Conservation (phyloP, 2,329 filamentous ascomycete genomes). For the Ceratocystis destructans region DNA sequence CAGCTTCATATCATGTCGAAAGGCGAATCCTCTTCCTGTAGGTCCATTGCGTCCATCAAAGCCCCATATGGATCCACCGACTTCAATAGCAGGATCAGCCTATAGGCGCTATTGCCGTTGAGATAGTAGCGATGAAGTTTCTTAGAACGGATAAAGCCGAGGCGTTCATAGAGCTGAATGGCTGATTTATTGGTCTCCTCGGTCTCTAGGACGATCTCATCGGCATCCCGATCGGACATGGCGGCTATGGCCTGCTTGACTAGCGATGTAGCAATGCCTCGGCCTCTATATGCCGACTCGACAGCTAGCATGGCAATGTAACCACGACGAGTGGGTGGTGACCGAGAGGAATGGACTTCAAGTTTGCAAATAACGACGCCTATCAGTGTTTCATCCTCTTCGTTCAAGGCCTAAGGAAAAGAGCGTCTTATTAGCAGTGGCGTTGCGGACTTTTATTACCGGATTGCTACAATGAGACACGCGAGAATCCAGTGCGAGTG, state of each 20-base stretch:
- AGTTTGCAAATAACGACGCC: slow-evolving; percentile 93
- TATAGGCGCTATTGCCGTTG: slow-evolving; percentile 89
- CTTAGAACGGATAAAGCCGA: slow-evolving; percentile 87
- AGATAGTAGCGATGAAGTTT: slow-evolving; percentile 89
- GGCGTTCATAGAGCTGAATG: slow-evolving; percentile 79
- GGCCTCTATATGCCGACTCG: slow-evolving; percentile 60
- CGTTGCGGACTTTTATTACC: neutral
- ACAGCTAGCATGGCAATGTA: slow-evolving; percentile 99
- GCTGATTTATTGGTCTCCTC: slow-evolving; percentile 85
- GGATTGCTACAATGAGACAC: neutral
- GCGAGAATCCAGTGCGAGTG: slow-evolving; percentile 9
- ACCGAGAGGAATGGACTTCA: slow-evolving; percentile 75
- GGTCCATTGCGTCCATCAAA: neutral
- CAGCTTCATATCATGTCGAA: neutral
- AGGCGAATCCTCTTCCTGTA: neutral
- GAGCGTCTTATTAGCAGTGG: neutral
- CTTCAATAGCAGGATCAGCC: slow-evolving; percentile 70
- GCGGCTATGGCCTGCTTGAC: slow-evolving; percentile 84
- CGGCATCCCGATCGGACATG: slow-evolving; percentile 71
- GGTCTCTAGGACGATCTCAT: slow-evolving; percentile 92
- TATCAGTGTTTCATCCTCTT: slow-evolving; percentile 50
- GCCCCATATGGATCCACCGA: slow-evolving; percentile 26
- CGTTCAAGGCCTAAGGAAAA: slow-evolving; percentile 41
- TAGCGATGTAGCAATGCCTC: slow-evolving; percentile 75
- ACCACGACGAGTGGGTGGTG: slow-evolving; percentile 58